Conservation (phyloP, 225 moss, liverwort and hornwort species). For the Thuidium tamariscinum region DNA sequence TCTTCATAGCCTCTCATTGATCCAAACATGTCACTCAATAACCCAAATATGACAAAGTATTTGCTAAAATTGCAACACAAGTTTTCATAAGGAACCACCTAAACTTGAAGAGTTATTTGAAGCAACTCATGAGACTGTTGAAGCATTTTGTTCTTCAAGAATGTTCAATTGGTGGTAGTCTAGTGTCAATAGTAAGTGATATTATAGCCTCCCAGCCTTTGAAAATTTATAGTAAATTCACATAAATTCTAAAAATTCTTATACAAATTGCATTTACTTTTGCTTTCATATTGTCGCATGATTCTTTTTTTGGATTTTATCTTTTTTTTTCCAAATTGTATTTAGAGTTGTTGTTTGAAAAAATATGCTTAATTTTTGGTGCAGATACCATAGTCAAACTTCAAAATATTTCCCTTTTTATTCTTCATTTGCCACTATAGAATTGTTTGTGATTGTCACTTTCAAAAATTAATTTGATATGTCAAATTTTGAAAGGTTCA, state of each 20-base stretch:
- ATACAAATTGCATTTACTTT: background rate
- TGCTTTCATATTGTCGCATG: background rate
- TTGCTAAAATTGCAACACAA: accelerated
- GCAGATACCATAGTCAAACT: accelerated
- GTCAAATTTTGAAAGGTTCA: background rate
- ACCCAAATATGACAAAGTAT: background rate
- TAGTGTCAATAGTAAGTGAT: background rate
- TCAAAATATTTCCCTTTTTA: accelerated
- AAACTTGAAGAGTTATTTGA: background rate
- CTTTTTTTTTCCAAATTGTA: background rate
- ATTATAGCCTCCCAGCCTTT: accelerated
- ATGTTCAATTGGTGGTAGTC: accelerated
- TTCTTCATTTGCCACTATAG: background rate
- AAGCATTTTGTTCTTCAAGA: background rate
- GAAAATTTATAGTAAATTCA: background rate
- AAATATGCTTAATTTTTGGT: background rate
- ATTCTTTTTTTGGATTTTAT: background rate
- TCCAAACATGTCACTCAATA: background rate
- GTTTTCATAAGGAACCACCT: background rate
- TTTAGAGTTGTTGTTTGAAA: background rate
- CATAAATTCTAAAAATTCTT: background rate
- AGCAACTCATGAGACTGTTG: background rate
- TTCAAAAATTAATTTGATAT: accelerated
- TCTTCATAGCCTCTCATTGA: background rate
- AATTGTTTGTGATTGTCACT: accelerated